Evolutionary conservation across 2,329 filamentous ascomycete species (phyloP).

Genomic region (Sporothrix brasiliensis): DNA sequence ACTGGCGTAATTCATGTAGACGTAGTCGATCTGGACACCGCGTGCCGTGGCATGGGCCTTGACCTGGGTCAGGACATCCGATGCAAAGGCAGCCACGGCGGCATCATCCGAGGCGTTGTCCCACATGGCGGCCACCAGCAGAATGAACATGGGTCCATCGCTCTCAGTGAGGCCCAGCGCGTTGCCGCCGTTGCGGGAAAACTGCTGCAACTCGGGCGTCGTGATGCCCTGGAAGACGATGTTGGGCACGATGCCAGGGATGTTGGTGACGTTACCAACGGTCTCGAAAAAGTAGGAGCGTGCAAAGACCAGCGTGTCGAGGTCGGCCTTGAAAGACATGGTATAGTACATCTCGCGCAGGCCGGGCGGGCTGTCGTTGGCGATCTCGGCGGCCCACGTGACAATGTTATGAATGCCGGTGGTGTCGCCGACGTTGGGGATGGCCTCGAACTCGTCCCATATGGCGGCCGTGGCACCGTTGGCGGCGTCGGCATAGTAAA

Average conservation of each 20-base stretch:
- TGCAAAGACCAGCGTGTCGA: constrained; percentile 31
- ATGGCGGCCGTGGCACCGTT: constrained; percentile 17
- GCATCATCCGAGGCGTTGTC: constrained; percentile 40
- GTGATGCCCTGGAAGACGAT: constrained; percentile 31
- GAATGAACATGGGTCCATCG: constrained; percentile 9
- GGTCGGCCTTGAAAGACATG: constrained; percentile 28
- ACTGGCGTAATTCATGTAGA: constrained; percentile 52
- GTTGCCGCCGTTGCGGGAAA: constrained; percentile 48
- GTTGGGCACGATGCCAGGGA: constrained; percentile 19
- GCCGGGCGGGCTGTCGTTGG: constrained; percentile 7
- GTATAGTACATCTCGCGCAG: constrained; percentile 26
- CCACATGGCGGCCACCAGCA: constrained; percentile 39
- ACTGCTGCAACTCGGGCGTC: constrained; percentile 40
- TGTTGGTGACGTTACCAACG: constrained; percentile 23
- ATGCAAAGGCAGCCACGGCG: constrained; percentile 37
- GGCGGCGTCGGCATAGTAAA: constrained; percentile 23
- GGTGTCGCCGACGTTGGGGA: constrained; percentile 17
- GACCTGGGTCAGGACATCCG: constrained; percentile 38
- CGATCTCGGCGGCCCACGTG: neutral
- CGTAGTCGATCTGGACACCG: constrained; percentile 42
- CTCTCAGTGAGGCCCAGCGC: constrained; percentile 44
- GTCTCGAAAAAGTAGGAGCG: constrained; percentile 26
- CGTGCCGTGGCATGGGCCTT: constrained; percentile 39
- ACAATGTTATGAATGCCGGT: constrained; percentile 8
- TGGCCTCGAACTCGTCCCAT: constrained; percentile 21